These are phyloP conservation scores for Aspergillus neoniger DNA, from an alignment of 2,329 filamentous ascomycete species.

Conservation along the genomic window DNA sequence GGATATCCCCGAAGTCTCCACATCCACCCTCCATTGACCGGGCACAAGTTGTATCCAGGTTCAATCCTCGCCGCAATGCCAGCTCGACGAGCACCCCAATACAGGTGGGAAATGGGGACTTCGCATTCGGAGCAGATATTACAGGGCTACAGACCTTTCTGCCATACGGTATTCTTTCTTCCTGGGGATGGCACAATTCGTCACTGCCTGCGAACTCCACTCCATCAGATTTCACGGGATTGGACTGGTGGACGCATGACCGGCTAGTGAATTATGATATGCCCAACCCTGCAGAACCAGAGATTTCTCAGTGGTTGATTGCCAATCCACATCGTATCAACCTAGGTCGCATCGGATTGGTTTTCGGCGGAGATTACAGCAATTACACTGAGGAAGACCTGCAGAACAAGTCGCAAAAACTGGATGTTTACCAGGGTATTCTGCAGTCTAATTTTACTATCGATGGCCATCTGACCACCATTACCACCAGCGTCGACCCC, in stretches of 20 bases:
- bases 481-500: not conserved
- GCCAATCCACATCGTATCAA: constrained; percentile 57
- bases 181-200: constrained; percentile 52
- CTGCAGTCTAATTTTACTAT: constrained; percentile 8
- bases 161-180: constrained; percentile 46
- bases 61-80: constrained; percentile 52
- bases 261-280: constrained; percentile 48
- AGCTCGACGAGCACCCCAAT: constrained; percentile 56
- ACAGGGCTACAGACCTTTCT: constrained; percentile 51
- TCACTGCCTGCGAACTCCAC: constrained; percentile 46
- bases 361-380: constrained; percentile 41
- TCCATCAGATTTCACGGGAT: constrained; percentile 42
- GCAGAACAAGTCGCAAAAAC: not conserved
- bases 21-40: not conserved
- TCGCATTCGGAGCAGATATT: constrained; percentile 51
- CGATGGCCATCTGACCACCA: not conserved
- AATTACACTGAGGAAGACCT: constrained; percentile 43
- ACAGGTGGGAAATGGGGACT: constrained; percentile 52
- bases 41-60: constrained; percentile 26
- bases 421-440: constrained; percentile 12
- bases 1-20: not conserved
- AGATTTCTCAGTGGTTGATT: constrained; percentile 57
- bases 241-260: constrained; percentile 50
- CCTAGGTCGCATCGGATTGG: constrained; percentile 51
- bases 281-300: constrained; percentile 42